Evolutionary conservation across 225 moss, liverwort and hornwort species (phyloP).

Genomic region (Bryum argenteum): DNA sequence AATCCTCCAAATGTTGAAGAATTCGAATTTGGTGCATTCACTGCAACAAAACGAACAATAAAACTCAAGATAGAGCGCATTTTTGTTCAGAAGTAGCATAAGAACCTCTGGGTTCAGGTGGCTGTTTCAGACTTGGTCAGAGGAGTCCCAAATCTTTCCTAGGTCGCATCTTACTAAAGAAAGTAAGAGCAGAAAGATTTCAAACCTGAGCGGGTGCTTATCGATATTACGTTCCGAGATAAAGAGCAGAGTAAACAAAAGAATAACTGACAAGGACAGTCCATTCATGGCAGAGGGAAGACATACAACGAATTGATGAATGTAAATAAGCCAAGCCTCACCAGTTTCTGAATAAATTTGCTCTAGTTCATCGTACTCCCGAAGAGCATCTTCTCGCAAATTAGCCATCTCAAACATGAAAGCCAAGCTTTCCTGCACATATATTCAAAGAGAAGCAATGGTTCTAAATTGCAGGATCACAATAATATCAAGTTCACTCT

Average conservation of each 20-base stretch:
- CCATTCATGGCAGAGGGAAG: not conserved
- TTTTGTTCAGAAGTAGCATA: conserved; percentile 1
- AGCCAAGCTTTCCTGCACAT: conserved; percentile 87
- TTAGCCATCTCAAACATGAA: conserved; percentile 99
- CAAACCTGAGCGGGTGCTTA: not conserved
- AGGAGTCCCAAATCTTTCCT: conserved; percentile 14
- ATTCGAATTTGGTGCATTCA: conserved; percentile 70
- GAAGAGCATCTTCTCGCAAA: conserved; percentile 93
- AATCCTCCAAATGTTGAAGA: conserved; percentile 79
- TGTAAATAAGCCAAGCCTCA: conserved; percentile 38
- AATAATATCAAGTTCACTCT: conserved; percentile 15
- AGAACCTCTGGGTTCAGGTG: not conserved
- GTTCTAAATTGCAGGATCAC: conserved; percentile 24
- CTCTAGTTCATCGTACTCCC: conserved; percentile 99
- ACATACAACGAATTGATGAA: not conserved
- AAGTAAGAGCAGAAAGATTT: not conserved
- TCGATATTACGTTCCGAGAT: conserved; percentile 9
- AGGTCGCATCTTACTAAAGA: conserved; percentile 1
- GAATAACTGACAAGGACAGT: conserved; percentile 8
- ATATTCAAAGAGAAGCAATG: conserved; percentile 22
- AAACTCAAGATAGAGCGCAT: conserved; percentile 11
- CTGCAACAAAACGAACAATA: conserved; percentile 48
- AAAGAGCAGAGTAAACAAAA: conserved; percentile 9
- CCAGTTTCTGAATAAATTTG: conserved; percentile 94
- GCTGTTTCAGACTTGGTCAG: not conserved